phyloP scores from a whole-genome alignment of 257 asterid genomes.

The Euphrasia confusa region DNA sequence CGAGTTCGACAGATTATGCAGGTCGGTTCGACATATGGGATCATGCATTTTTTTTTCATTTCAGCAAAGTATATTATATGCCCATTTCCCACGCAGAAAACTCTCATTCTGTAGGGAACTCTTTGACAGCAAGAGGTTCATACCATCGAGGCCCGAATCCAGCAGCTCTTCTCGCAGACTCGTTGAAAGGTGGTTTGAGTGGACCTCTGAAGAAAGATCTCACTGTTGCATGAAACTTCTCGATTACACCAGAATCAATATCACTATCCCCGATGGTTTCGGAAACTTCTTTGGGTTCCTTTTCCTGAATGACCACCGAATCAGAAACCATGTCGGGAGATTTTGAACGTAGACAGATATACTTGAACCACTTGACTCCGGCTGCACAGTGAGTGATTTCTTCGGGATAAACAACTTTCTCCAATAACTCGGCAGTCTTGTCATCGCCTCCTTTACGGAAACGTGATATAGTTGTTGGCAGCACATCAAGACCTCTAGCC shows the following conservation, averaged over 20 bases:
- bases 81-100: too few species aligned
- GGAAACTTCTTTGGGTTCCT: background rate
- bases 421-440: conserved; percentile 74
- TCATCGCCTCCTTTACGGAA: conserved; percentile 85
- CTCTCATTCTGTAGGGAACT: conserved; percentile 17
- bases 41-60: too few species aligned
- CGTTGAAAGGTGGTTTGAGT: conserved; percentile 86
- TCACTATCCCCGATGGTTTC: background rate
- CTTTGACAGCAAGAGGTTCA: conserved; percentile 78
- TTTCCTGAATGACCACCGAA: conserved; percentile 13
- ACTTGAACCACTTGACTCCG: conserved; percentile 89
- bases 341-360: conserved; percentile 49
- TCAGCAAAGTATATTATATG: too few species aligned
- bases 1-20: too few species aligned
- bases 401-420: conserved; percentile 81
- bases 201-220: conserved; percentile 81
- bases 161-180: conserved; percentile 79
- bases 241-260: conserved; percentile 39
- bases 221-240: conserved; percentile 65
- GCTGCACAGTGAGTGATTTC: conserved; percentile 94
- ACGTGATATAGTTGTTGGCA: conserved; percentile 91
- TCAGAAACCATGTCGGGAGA: conserved; percentile 24
- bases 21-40: too few species aligned
- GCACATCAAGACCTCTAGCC: conserved; percentile 97
- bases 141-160: conserved; percentile 95